Percentiles rank a stretch among this genome's conserved stretches.
Conservation (phyloP, 78 protist genomes). For the Speleostelium caveatum region DNA sequence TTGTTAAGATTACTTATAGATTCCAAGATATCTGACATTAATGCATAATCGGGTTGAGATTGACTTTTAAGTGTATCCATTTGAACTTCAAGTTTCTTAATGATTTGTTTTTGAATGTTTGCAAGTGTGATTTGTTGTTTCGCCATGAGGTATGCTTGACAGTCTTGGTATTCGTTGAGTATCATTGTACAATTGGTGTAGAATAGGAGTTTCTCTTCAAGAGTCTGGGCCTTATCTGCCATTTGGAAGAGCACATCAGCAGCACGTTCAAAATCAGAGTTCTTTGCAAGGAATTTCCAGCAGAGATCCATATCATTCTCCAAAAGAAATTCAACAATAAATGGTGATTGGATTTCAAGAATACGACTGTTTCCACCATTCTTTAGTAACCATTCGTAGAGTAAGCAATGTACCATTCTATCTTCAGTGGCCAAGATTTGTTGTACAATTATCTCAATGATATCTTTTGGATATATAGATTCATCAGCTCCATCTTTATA, state of each 20-base stretch:
- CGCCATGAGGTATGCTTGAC: neutral
- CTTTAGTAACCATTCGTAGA: conserved; percentile 29
- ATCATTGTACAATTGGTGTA: conserved; percentile 40
- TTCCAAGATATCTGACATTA: neutral
- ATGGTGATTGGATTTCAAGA: conserved; percentile 12
- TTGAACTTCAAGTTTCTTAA: neutral
- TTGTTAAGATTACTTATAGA: conserved; percentile 8
- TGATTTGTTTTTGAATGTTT: conserved; percentile 30
- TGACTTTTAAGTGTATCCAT: neutral
- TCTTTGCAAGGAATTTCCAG: conserved; percentile 51
- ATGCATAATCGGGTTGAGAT: too few species aligned
- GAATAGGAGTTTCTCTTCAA: conserved; percentile 11
- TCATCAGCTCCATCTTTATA: neutral
- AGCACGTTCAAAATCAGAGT: neutral
- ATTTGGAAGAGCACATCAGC: neutral
- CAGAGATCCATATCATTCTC: conserved; percentile 42
- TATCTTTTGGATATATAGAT: neutral
- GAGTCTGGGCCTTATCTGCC: conserved; percentile 19
- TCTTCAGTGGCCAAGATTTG: conserved; percentile 7
- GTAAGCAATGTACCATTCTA: neutral
- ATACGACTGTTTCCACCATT: neutral
- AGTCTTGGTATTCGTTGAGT: conserved; percentile 15
- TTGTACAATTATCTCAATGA: conserved; percentile 20
- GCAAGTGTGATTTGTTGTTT: conserved; percentile 5
- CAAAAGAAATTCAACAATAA: conserved; percentile 9